Conservation (phyloP, 2,329 filamentous ascomycete species). For the Ophiocordyceps camponoti-leonardi region DNA sequence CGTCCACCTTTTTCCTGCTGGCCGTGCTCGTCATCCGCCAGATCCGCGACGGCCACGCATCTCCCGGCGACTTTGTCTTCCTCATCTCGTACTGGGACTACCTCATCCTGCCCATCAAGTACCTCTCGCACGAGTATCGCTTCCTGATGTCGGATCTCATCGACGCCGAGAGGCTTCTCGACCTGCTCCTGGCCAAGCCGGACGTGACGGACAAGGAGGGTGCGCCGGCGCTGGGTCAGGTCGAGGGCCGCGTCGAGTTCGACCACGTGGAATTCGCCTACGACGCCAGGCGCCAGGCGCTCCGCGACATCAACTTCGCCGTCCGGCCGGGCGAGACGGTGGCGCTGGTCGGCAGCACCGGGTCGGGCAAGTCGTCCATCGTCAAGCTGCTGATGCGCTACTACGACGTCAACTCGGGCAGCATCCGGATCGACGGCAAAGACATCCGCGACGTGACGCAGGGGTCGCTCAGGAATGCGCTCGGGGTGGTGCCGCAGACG, state of each 20-base stretch:
- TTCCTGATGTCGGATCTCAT: constrained; percentile 29
- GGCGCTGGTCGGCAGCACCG: constrained; percentile 44
- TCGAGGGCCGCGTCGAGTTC: constrained; percentile 32
- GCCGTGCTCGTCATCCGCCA: constrained; percentile 4
- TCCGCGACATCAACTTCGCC: constrained; percentile 29
- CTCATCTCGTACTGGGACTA: constrained; percentile 46
- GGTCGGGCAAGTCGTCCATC: constrained; percentile 44
- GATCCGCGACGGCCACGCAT: constrained; percentile 11
- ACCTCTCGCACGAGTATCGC: constrained; percentile 12
- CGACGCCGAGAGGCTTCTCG: constrained; percentile 43
- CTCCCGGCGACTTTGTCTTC: constrained; percentile 32
- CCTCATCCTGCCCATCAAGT: constrained; percentile 21
- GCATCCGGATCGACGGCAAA: constrained; percentile 39
- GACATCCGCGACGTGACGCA: constrained; percentile 42
- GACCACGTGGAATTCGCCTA: constrained; percentile 38
- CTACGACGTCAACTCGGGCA: constrained; percentile 37
- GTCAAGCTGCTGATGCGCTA: constrained; percentile 43
- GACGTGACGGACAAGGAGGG: constrained; percentile 29
- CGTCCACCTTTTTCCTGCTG: constrained; percentile 5
- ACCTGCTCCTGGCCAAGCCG: constrained; percentile 39
- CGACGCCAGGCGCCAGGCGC: constrained; percentile 30
- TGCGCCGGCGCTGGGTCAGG: constrained; percentile 25
- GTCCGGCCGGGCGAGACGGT: constrained; percentile 35
- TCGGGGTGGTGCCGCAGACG: constrained; percentile 50
- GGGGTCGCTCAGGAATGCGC: constrained; percentile 35